Evolutionary conservation across 2,329 filamentous ascomycete genomes (phyloP).

Genomic region (Cercospora citrullina): DNA sequence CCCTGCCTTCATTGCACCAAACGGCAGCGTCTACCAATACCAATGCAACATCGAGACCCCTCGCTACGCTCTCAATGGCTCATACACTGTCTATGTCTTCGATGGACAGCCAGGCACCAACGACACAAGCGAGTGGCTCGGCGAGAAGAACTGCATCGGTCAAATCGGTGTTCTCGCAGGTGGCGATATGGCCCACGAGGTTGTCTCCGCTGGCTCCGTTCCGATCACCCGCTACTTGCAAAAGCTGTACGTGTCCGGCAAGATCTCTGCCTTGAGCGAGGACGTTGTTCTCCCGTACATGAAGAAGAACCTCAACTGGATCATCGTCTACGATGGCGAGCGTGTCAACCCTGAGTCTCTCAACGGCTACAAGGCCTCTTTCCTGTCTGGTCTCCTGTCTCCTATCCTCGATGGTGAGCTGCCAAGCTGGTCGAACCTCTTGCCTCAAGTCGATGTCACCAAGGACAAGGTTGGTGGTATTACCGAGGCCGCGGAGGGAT

Average conservation of each 20-base stretch:
- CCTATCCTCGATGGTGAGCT: constrained; percentile 22
- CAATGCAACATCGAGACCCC: constrained; percentile 64
- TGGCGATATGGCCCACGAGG: constrained; percentile 30
- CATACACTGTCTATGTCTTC: constrained; percentile 68
- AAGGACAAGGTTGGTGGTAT: constrained; percentile 33
- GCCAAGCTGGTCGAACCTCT: constrained; percentile 29
- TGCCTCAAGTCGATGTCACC: constrained; percentile 32
- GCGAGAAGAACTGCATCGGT: constrained; percentile 59
- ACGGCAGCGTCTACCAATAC: constrained; percentile 62
- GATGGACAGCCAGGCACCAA: constrained; percentile 52
- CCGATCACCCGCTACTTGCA: constrained; percentile 47
- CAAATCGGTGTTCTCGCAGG: constrained; percentile 53
- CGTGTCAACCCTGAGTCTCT: constrained; percentile 37
- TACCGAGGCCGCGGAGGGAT: constrained; percentile 13
- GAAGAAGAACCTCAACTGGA: constrained; percentile 39
- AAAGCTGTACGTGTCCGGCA: constrained; percentile 36
- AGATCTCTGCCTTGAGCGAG: constrained; percentile 36
- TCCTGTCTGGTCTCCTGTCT: constrained; percentile 42
- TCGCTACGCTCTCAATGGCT: constrained; percentile 60
- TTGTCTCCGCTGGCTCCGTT: constrained; percentile 42
- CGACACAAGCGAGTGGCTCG: constrained; percentile 53
- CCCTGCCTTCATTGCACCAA: constrained; percentile 35
- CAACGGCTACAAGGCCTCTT: constrained; percentile 43
- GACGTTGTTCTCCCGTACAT: constrained; percentile 35
- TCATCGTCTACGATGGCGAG: constrained; percentile 37